Conservation (phyloP, 805 yeast genomes). For the Yamadazyma tumulicola region DNA sequence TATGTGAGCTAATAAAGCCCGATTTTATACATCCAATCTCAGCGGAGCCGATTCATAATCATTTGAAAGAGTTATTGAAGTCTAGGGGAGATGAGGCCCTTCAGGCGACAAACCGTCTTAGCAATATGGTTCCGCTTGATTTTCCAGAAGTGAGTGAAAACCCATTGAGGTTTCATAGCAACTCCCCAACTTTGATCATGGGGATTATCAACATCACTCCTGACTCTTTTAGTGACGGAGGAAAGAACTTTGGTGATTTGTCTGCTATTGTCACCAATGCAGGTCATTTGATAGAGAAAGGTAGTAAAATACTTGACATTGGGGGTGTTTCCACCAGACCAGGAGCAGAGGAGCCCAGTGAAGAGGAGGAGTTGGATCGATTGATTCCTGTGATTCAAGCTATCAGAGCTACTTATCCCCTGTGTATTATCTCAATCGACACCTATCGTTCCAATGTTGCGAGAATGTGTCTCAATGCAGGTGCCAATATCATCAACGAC, state of each 20-base stretch:
- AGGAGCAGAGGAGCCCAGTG: slow-evolving; percentile 59
- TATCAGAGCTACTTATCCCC: slow-evolving; percentile 44
- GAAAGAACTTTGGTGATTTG: slow-evolving; percentile 33
- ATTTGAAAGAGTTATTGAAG: slow-evolving; percentile 49
- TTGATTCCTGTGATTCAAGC: slow-evolving; percentile 67
- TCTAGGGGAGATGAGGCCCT: slow-evolving; percentile 32
- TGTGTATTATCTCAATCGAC: slow-evolving; percentile 69
- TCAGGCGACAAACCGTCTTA: slow-evolving; percentile 50
- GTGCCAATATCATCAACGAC: slow-evolving; percentile 92
- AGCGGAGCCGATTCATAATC: slow-evolving; percentile 73
- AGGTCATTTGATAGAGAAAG: slow-evolving; percentile 46
- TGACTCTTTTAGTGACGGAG: slow-evolving; percentile 94
- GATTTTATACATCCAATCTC: slow-evolving; percentile 76
- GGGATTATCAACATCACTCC: slow-evolving; percentile 88
- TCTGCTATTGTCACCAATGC: slow-evolving; percentile 46
- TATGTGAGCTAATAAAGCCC: slow-evolving; percentile 75
- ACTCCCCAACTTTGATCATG: slow-evolving; percentile 68
- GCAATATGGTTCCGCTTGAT: slow-evolving; percentile 49
- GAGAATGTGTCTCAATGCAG: slow-evolving; percentile 57
- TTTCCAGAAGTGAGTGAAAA: slow-evolving; percentile 10
- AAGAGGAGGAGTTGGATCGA: slow-evolving; percentile 64
- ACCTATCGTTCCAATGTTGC: slow-evolving; percentile 83
- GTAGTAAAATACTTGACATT: slow-evolving; percentile 79
- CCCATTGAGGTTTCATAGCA: slow-evolving; percentile 41
- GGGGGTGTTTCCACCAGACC: slow-evolving; percentile 97